Evolutionary conservation across 257 asterid species (phyloP), one percentile per base, ranked within the genome.

Genomic region (Misopates orontium): DNA sequence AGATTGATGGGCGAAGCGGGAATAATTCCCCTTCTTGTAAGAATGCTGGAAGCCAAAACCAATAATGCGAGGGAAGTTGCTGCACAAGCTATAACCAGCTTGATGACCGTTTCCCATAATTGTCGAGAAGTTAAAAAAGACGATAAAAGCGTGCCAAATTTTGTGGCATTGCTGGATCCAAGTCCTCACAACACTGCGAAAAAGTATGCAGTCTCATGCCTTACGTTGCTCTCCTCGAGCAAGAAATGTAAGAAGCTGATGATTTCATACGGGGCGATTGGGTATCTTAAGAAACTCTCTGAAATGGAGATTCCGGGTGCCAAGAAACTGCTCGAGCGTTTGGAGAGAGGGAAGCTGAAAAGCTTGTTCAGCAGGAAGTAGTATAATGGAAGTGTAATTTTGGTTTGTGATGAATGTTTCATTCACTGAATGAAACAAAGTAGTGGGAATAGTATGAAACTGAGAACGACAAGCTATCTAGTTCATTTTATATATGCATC

Each of bases 211-310:
- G 94, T 93, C 5, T 49, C 85, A 3, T 81, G 92, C 64, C 95
- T 93, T 5, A 44, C 64, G 1, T 17, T 84, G 76, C 85, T 93
- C 32, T 84, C 95, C 39, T 71, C 95, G 72, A 87, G 97, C 85
- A 78, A 81, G 51, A 90, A 84, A 23, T 93, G 96, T 39, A 90
- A 79, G 87, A 90, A 79, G 80, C 75, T 87, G 73, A 90, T 93
- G 99, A 75, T 86, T 22, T 84, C 96, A 3, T 87, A 90, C 12
- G 97, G 99, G 66, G 99, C 92, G 0, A 86, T 88, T 20, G 97
- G 97, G 1, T 91, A 91, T 65, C 80, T 91, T 12, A 88, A 88
- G 81, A 91, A 91, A 75, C 86, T 88, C 8, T 72, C 48, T 0
- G 95, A 91, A 67, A 81, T 85, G 92, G 95, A 86, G 6, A 60